Evolutionary conservation across 2,329 filamentous ascomycete genomes (phyloP).

Genomic region (Apiospora saccharicola): DNA sequence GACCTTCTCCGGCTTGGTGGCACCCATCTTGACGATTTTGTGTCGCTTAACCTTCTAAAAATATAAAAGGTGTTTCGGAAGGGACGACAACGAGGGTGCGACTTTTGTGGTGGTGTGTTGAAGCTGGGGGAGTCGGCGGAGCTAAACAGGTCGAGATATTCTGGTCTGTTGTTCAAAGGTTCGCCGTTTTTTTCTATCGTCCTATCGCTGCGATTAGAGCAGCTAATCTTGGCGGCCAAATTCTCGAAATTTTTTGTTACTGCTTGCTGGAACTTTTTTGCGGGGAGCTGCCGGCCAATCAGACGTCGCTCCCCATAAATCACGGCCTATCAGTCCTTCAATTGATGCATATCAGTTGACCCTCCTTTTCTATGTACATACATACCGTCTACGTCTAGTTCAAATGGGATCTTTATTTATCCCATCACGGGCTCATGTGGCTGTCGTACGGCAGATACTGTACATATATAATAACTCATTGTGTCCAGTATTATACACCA

Average conservation of each 20-base stretch:
- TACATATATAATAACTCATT: not conserved
- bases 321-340: constrained; percentile 1
- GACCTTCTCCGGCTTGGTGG: constrained; percentile 46
- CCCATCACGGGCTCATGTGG: not conserved
- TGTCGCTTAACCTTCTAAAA: not conserved
- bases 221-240: constrained; percentile 15
- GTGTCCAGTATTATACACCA: not conserved
- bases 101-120: not conserved
- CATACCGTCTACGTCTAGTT: not conserved
- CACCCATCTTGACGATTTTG: constrained; percentile 36
- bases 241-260: constrained; percentile 22
- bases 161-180: not conserved
- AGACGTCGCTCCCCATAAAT: not conserved
- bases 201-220: constrained; percentile 15
- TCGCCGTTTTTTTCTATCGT: constrained; percentile 12
- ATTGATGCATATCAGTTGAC: constrained; percentile 21
- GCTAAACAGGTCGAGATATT: constrained; percentile 1
- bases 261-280: constrained; percentile 12
- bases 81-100: not conserved
- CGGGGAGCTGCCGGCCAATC: constrained; percentile 13
- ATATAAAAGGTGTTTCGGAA: not conserved
- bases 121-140: not conserved
- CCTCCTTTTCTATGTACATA: not conserved
- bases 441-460: not conserved
- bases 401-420: not conserved